Evolutionary conservation across 345 rosid species (phyloP), one percentile per base, ranked within the genome.

Genomic region (Euphorbia lathyris): DNA sequence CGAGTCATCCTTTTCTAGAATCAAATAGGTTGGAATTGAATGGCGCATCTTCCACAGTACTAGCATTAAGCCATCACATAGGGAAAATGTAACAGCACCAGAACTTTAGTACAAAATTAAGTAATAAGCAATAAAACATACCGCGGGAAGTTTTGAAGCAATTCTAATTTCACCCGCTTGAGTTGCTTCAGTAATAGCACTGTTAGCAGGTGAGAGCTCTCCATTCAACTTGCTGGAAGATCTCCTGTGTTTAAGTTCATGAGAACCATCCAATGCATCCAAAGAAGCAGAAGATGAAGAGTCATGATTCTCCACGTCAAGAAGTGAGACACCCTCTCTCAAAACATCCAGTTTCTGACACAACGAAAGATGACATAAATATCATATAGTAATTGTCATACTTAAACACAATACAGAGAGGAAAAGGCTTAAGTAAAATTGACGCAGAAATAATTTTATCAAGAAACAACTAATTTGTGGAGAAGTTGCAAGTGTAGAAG

Each of bases 141-240:
- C 88, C 59, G 80, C 64, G 30, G 76, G 48, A 67, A 78, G 42
- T 72, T 83, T 89, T 27, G 87, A 78, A 67, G 86, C 75, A 75
- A 75, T 63, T 45, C 83, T 74, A 72, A 74, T 81, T 72, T 84
- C 87, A 75, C 93, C 86, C 69, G 69, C 87, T 70, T 85, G 95
- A 76, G 84, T 82, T 73, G 85, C 79, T 76, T 95, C 99, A n/a
- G 87, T 78, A 67, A 88, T 73, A 10, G 85, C 75, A 79, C 96
- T 86, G 78, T 87, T 79, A 67, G 74, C 72, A 25, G 89, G 83
- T 55, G 93, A 89, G 75, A 88, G 77, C 69, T 96, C 96, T 32
- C 82, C 89, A 83, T 87, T 90, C 85, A 86, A 79, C 85, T 81
- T 87, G 91, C 96, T 88, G 65, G 93, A 85, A 70, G 90, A 86